phyloP scores from a whole-genome alignment of 176 grass and related monocot genomes.

The Avena insularis region DNA sequence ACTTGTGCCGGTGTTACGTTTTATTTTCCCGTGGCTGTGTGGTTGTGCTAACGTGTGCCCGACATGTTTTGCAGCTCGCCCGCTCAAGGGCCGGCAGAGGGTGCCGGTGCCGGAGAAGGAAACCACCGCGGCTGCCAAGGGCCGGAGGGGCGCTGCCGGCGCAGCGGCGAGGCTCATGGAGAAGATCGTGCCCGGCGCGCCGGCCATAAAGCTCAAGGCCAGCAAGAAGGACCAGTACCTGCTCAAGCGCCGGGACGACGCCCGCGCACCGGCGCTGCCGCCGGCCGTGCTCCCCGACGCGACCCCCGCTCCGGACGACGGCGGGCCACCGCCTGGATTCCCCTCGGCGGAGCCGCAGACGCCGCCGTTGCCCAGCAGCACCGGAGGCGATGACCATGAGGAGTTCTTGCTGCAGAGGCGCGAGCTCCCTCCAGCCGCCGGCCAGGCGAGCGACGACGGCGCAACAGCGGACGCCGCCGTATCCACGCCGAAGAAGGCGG shows the following conservation, averaged over 20 bases:
- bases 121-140: not conserved
- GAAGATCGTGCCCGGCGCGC: constrained; percentile 34
- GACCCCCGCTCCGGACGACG: constrained; percentile 17
- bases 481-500: constrained; percentile 9
- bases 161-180: constrained; percentile 58
- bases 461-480: not conserved
- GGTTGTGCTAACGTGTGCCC: constrained; percentile 32
- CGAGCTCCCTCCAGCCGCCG: not conserved
- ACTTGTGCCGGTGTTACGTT: not conserved
- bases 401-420: constrained; percentile 61
- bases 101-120: constrained; percentile 42
- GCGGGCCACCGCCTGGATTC: constrained; percentile 49
- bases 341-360: constrained; percentile 38
- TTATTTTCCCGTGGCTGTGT: not conserved
- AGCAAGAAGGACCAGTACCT: constrained; percentile 89
- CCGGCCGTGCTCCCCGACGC: constrained; percentile 46
- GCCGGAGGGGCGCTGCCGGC: constrained; percentile 50
- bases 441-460: not conserved
- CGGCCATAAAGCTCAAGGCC: constrained; percentile 46
- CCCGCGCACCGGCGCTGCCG: constrained; percentile 3
- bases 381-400: constrained; percentile 41
- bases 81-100: constrained; percentile 47
- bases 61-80: constrained; percentile 38
- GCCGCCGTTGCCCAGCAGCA: constrained; percentile 33
- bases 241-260: constrained; percentile 85